Percentiles rank a stretch among this genome's conserved stretches.
phyloP scores from a whole-genome alignment of 345 rosid species.

The Gossypium longicalyx region DNA sequence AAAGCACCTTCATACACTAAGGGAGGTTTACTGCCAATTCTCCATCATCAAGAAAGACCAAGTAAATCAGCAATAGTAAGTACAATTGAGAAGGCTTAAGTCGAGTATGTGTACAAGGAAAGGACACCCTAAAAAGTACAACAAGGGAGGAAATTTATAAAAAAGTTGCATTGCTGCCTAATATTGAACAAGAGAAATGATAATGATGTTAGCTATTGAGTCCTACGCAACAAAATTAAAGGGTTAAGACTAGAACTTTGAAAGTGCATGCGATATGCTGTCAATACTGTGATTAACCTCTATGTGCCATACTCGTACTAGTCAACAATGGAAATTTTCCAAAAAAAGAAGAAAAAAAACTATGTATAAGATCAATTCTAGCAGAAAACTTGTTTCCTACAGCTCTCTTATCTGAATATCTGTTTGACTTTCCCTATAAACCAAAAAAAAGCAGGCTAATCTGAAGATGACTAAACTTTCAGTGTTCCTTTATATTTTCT shows the following conservation, averaged over 20 bases:
- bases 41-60: conserved; percentile 9
- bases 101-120: background rate
- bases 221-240: background rate
- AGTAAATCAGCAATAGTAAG: conserved; percentile 6
- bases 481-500: background rate
- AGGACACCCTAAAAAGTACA: background rate
- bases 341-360: too few species aligned
- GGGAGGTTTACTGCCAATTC: background rate
- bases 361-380: background rate
- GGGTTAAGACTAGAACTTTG: background rate
- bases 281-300: background rate
- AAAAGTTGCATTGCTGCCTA: background rate
- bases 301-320: background rate
- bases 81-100: background rate
- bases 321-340: background rate
- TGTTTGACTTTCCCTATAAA: background rate
- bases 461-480: background rate
- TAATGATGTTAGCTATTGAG: background rate
- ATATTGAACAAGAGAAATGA: background rate
- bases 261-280: background rate
- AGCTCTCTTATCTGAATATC: background rate
- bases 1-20: background rate
- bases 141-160: background rate
- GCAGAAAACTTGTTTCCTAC: background rate
- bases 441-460: background rate